Conservation (phyloP, 2,329 filamentous ascomycete genomes). For the Coleophoma crateriformis region DNA sequence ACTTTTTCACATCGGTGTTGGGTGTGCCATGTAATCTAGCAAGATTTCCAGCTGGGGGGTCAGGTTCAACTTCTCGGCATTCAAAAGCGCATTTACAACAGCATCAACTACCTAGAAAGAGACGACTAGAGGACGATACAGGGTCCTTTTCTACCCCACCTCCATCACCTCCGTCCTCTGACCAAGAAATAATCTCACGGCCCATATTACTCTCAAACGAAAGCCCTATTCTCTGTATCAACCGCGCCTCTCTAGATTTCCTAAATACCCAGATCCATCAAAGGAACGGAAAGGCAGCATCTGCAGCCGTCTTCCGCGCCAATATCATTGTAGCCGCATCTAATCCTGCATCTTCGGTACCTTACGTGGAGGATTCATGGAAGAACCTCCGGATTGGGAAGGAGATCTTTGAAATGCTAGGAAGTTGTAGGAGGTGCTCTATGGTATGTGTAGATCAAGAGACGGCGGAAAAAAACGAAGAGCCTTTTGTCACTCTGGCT, state of each 20-base stretch:
- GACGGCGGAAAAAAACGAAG: conserved; percentile 70
- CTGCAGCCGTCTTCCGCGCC: conserved; percentile 75
- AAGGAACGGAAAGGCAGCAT: conserved; percentile 57
- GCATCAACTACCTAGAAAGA: conserved; percentile 35
- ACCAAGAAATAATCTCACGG: conserved; percentile 35
- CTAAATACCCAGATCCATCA: conserved; percentile 68
- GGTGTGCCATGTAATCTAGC: conserved; percentile 79
- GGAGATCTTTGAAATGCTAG: conserved; percentile 65
- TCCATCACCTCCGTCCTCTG: conserved; percentile 53
- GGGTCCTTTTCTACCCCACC: conserved; percentile 48
- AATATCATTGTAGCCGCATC: conserved; percentile 69
- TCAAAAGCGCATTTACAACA: conserved; percentile 66
- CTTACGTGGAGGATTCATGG: conserved; percentile 84
- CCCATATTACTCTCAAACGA: conserved; percentile 86
- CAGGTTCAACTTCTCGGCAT: conserved; percentile 55
- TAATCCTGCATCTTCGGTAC: conserved; percentile 29
- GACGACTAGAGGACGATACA: conserved; percentile 24
- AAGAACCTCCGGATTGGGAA: conserved; percentile 57
- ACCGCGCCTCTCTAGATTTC: conserved; percentile 69
- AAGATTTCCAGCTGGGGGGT: conserved; percentile 68
- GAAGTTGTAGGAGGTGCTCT: conserved; percentile 82
- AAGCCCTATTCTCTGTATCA: conserved; percentile 84
- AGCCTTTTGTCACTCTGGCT: conserved; percentile 82
- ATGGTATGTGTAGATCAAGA: conserved; percentile 94
- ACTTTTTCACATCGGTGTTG: conserved; percentile 72